Evolutionary conservation across 495 filamentous ascomycete genomes (phyloP).

Genomic region (Pseudomonodictys pantanalensis): DNA sequence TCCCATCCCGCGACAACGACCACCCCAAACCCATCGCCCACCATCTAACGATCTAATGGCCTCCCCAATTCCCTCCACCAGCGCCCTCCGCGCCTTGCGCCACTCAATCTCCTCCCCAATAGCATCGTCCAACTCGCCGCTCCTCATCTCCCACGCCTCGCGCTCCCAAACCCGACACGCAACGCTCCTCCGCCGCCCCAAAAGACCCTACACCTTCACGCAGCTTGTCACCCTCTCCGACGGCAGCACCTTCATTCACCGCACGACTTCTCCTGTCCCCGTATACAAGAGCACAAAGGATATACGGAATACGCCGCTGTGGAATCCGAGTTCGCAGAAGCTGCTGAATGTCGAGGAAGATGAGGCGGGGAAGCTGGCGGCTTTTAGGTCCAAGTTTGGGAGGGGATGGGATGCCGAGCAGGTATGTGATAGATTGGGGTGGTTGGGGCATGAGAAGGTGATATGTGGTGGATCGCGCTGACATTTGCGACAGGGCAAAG

Average conservation of each 20-base stretch:
- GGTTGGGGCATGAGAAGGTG: background rate
- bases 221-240: slow-evolving; percentile 94
- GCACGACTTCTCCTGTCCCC: slow-evolving; percentile 79
- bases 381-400: slow-evolving; percentile 82
- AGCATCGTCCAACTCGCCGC: too few species aligned
- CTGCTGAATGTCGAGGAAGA: slow-evolving; percentile 88
- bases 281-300: slow-evolving; percentile 78
- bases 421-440: slow-evolving; percentile 9
- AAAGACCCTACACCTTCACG: slow-evolving; percentile 92
- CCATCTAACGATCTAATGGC: slow-evolving; percentile 16
- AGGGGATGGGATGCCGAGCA: slow-evolving; percentile 70
- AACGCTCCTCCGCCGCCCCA: slow-evolving; percentile 80
- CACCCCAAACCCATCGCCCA: background rate
- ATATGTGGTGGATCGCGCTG: background rate
- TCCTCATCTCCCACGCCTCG: slow-evolving; percentile 36
- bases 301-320: slow-evolving; percentile 79
- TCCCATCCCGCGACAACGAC: background rate
- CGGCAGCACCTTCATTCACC: slow-evolving; percentile 79
- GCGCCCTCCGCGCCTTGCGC: slow-evolving; percentile 26
- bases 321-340: slow-evolving; percentile 79
- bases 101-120: background rate
- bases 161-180: slow-evolving; percentile 65
- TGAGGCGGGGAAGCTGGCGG: slow-evolving; percentile 84
- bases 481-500: background rate
- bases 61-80: slow-evolving; percentile 27